Evolutionary conservation across 768 basidiomycete species (phyloP), one percentile per base, ranked within the genome.

Genomic region (Leccinum imitatum): DNA sequence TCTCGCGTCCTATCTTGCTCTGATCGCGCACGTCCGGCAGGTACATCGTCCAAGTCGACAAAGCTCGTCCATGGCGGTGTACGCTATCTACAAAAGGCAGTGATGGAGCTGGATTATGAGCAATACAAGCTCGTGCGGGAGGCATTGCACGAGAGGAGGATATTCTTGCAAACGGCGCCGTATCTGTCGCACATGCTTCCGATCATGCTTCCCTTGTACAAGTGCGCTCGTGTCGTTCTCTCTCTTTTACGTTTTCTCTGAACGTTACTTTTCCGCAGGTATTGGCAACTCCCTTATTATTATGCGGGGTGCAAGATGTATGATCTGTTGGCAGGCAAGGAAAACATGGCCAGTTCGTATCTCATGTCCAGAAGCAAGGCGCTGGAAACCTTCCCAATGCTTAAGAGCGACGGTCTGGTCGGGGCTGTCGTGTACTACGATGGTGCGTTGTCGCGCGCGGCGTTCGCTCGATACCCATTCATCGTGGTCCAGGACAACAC

Each of bases 41-140:
- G 95, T 17, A 97, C 96, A 0, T 96, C 93, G 0, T 96, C 93
- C 6, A 98, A 98, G 71, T 95, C 93, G 8, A 98, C 97, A 1
- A 98, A 99, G 73, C 87, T 99, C 55, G 96, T 99, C 1, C 97
- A 99, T 76, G 96, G 96, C 15, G 96, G 96, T 41, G 96, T 98
- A 3, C 86, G 96, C 1, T 99, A 99, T 74, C 84, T 99, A 11
- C 96, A 99, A 69, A 99, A 98, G 71, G 96, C 96, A 3, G 83
- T 98, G 37, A 84, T 95, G 68, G 95, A 96, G 67, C 84, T 97
- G 62, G 96, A 98, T 71, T 97, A 96, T 67, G 94, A 94, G 70
- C 93, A 95, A 71, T 95, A 88, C 80, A 97, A 97, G 72, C 89
- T 99, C 59, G 96, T 99, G 30, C 82, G 81, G n/a, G 96, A 98